Evolutionary conservation across 805 yeast genomes (phyloP), one percentile per base, ranked within the genome.

Genomic region (Suhomyces pyralidae): DNA sequence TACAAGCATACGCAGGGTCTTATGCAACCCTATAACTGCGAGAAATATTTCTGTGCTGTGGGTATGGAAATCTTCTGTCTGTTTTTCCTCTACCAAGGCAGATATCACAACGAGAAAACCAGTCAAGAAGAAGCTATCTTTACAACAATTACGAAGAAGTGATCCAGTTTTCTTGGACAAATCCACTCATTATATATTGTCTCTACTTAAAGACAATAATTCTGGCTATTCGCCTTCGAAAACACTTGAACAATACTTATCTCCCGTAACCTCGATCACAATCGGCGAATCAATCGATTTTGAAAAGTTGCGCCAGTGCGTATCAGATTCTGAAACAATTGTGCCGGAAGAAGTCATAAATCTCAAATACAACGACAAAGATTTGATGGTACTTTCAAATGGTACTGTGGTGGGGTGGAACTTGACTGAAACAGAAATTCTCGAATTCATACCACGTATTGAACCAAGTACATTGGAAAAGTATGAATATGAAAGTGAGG

Each of bases 351-450:
- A 88, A 63, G 89, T 88, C 12, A 74, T 88, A 0, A 81, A 81
- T 53, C 79, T 84, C 50, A 73, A 71, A 28, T 74, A 67, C 49
- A 68, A 55, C 3, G 62, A 56, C 9, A 58, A 61, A 9, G 92
- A 89, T 58, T 73, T 90, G 2, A 78, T 91, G 70, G 74, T 91
- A 1, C 71, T 92, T 43, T 79, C 84, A 3, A 85, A 86, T 58
- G 97, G 97, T 2, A 82, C 96, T 0, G 71, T 91, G 10, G 90
- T 89, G 12, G 88, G 90, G 0, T 91, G 97, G 96, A 90, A 90
- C 7, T 69, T 89, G 58, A 69, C 74, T 15, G 97, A 92, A 67
- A 53, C 66, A 0, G 75, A 73, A 7, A 71, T 84, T 3, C 51
- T 75, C 22, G 63, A 72, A 5, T 71, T 87, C 5, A 57, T 84